A percentile compares a stretch with the other conserved stretches of the same genome.
phyloP scores from a whole-genome alignment of 2,329 filamentous ascomycete species.

The Stagonosporopsis chrysanthemi region DNA sequence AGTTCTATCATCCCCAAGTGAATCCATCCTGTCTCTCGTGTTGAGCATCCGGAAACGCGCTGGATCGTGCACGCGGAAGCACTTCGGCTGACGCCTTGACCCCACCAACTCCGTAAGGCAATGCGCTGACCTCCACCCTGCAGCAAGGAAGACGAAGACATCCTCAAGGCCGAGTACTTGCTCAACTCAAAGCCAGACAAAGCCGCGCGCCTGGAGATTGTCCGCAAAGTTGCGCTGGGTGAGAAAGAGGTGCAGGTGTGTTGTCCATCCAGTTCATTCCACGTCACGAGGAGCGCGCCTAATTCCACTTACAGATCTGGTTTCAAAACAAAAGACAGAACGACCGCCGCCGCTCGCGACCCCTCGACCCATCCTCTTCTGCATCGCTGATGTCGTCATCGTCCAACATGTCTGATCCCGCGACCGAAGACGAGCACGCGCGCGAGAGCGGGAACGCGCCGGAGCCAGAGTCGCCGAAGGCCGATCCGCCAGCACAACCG shows the following conservation, averaged over 20 bases:
- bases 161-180: slow-evolving; percentile 85
- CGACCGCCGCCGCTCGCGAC: slow-evolving; percentile 86
- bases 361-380: slow-evolving; percentile 59
- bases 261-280: slow-evolving; percentile 28
- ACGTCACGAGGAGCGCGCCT: slow-evolving; percentile 39
- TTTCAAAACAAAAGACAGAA: slow-evolving; percentile 87
- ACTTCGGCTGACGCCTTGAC: slow-evolving; percentile 30
- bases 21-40: slow-evolving; percentile 23
- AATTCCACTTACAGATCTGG: slow-evolving; percentile 75
- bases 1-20: slow-evolving; percentile 23
- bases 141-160: slow-evolving; percentile 77
- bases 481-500: slow-evolving; percentile 29
- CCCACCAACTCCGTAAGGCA: slow-evolving; percentile 31
- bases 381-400: slow-evolving; percentile 48
- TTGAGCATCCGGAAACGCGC: slow-evolving; percentile 39
- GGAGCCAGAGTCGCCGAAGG: slow-evolving; percentile 26
- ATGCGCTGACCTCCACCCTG: slow-evolving; percentile 36
- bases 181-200: slow-evolving; percentile 92
- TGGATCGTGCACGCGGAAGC: slow-evolving; percentile 36
- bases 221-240: slow-evolving; percentile 83
- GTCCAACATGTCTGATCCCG: slow-evolving; percentile 47
- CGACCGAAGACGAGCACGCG: slow-evolving; percentile 40
- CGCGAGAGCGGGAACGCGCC: slow-evolving; percentile 33
- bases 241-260: slow-evolving; percentile 97
- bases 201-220: slow-evolving; percentile 81